Conservation (phyloP, 192 early-diverging fungal genomes). For the Entrophospora sp. region DNA sequence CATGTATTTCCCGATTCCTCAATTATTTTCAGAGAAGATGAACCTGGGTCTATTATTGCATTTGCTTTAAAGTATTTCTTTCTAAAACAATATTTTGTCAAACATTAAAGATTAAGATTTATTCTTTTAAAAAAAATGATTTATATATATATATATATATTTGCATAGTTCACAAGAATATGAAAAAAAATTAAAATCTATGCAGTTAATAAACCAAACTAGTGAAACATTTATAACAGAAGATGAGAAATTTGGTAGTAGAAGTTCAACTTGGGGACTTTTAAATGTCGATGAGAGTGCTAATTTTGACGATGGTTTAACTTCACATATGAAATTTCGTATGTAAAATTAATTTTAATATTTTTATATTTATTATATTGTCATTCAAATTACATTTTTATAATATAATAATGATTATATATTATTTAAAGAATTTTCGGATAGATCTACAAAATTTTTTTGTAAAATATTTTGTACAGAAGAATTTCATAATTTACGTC, state of each 20-base stretch:
- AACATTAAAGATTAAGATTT: too few relatives aligned
- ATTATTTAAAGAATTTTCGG: constrained; percentile 47
- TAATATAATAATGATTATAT: not conserved
- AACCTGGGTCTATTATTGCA: constrained; percentile 90
- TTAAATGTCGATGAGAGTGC: constrained; percentile 24
- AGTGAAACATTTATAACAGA: constrained; percentile 23
- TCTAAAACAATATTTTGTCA: too few relatives aligned
- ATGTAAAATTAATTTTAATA: constrained; percentile 23
- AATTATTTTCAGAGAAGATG: constrained; percentile 83
- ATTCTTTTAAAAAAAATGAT: constrained; percentile 19
- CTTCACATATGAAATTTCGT: constrained; percentile 70
- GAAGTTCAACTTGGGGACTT: constrained; percentile 16
- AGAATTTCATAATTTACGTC: constrained; percentile 85
- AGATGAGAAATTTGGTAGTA: constrained; percentile 19
- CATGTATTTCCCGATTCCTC: constrained; percentile 82
- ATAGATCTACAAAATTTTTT: constrained; percentile 66
- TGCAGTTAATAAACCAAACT: constrained; percentile 29
- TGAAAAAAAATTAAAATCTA: constrained; percentile 50
- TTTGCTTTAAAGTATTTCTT: constrained; percentile 59
- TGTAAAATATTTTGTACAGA: constrained; percentile 90
- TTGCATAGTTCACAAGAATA: constrained; percentile 68
- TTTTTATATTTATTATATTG: not conserved
- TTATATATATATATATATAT: too few relatives aligned
- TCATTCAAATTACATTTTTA: not conserved
- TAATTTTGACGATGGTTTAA: constrained; percentile 54